Evolutionary conservation across 2,329 filamentous ascomycete species (phyloP), one percentile per base, ranked within the genome.

Genomic region (Fusarium aywerte): DNA sequence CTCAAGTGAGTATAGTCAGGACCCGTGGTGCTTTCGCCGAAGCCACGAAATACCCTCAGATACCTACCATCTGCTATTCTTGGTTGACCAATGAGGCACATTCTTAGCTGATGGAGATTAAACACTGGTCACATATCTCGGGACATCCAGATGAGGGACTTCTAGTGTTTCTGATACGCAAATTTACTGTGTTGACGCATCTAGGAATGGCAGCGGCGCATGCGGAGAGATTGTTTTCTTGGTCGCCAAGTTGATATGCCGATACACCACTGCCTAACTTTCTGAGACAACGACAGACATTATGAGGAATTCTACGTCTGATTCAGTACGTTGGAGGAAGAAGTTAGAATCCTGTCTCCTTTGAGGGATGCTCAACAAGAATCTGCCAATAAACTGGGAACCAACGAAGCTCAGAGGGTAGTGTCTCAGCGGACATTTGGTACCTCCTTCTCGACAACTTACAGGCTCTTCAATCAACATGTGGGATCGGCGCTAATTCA

Each of bases 81-180:
- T 50, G 50, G 49, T n/a, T 61, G 55, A 36, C 48, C 32, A 65
- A 68, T 68, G 60, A 65, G 45, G 60, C 21, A 44, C 21, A 61
- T 61, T 33, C 16, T 50, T 29, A 27, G 16, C 12, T 12, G 16
- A 35, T 36, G 18, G 43, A 52, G 42, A 57, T 62, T 42, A 20
- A 49, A 25, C 27, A 13, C n/a, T 47, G 20, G 18, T 53, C 42
- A 65, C 47, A 65, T 68, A 49, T 47, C 44, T 51, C 25, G 18
- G 4, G 21, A 21, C 11, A 25, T 55, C 27, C 11, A 33, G 13
- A 8, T 18, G 23, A 40, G 39, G 42, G 35, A 52, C 32, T 61
- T 59, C 35, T 18, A n/a, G 3, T 52, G 51, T 35, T 29, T 48
- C 39, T 48, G 33, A 52, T 16, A 65, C 35, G 31, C 52, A 49